These are phyloP conservation scores for Paraphysoderma sedebokerense DNA, from an alignment of 371 early-diverging fungal species.

Conservation along the genomic window DNA sequence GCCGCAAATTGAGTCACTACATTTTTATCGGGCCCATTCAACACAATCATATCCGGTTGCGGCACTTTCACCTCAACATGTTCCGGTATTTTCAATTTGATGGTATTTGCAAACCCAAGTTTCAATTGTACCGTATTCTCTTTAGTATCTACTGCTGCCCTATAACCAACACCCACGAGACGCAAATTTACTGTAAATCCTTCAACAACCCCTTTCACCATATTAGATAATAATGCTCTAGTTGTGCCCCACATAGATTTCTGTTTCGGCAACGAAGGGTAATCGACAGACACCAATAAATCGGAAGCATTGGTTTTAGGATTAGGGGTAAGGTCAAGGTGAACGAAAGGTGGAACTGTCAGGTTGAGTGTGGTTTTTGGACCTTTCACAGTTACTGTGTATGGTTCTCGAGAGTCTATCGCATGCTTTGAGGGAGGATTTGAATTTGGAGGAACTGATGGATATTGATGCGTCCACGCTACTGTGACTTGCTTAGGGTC, in stretches of 20 bases:
- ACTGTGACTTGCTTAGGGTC: too few relatives aligned
- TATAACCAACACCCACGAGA: constrained; percentile 87
- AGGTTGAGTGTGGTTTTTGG: constrained; percentile 58
- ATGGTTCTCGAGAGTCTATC: constrained; percentile 19
- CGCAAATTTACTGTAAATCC: constrained; percentile 69
- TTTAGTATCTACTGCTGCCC: constrained; percentile 58
- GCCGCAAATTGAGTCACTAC: constrained; percentile 80
- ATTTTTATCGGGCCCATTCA: constrained; percentile 61
- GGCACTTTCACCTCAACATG: constrained; percentile 61
- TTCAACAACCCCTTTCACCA: constrained; percentile 77
- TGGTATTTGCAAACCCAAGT: constrained; percentile 78
- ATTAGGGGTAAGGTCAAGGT: constrained; percentile 21
- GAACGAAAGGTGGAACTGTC: constrained; percentile 65
- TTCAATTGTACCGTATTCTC: constrained; percentile 26
- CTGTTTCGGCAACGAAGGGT: constrained; percentile 47
- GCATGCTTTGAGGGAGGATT: constrained; percentile 6
- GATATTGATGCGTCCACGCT: too few relatives aligned
- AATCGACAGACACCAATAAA: constrained; percentile 38
- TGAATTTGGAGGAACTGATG: too few relatives aligned
- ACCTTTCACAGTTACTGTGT: constrained; percentile 55
- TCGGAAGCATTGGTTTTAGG: constrained; percentile 5
- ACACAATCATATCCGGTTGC: constrained; percentile 66
- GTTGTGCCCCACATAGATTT: constrained; percentile 94
- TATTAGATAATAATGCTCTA: constrained; percentile 64
- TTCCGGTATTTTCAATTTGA: constrained; percentile 58